Evolutionary conservation across 2,329 filamentous ascomycete species (phyloP).

Genomic region (Calonectria montana): DNA sequence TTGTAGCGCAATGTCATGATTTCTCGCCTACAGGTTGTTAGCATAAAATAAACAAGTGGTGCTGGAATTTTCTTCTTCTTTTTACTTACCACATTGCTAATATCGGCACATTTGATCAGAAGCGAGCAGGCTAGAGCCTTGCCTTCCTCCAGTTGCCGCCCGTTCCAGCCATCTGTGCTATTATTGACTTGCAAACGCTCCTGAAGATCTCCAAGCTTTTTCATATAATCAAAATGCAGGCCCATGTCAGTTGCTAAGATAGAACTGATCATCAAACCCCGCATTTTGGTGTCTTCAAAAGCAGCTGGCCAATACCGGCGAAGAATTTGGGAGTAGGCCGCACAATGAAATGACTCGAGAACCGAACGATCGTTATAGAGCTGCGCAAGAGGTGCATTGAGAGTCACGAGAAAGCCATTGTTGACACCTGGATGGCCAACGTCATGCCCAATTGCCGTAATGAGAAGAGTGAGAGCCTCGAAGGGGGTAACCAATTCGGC

Average conservation of each 20-base stretch:
- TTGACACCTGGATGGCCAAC: conserved; percentile 98
- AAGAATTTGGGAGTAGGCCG: conserved; percentile 95
- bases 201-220: conserved; percentile 83
- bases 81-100: conserved; percentile 91
- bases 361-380: conserved; percentile 98
- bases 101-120: conserved; percentile 97
- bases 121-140: conserved; percentile 87
- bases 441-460: conserved; percentile 97
- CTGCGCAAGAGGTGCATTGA: conserved; percentile 93
- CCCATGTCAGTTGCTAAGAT: conserved; percentile 99
- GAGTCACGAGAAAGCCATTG: conserved; percentile 92
- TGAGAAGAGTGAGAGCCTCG: conserved; percentile 87
- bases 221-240: conserved; percentile 96
- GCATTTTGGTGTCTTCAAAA: conserved; percentile 82
- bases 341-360: conserved; percentile 96
- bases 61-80: too few relatives aligned
- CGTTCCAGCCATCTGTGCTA: conserved; percentile 79
- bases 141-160: conserved; percentile 79
- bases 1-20: conserved; percentile 81
- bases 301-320: conserved; percentile 90
- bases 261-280: conserved; percentile 94
- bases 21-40: conserved; percentile 74
- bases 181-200: conserved; percentile 78
- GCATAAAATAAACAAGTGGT: neutral
- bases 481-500: conserved; percentile 84